Evolutionary conservation across 2,329 filamentous ascomycete species (phyloP).

Genomic region (Xylariomycetidae sp.): DNA sequence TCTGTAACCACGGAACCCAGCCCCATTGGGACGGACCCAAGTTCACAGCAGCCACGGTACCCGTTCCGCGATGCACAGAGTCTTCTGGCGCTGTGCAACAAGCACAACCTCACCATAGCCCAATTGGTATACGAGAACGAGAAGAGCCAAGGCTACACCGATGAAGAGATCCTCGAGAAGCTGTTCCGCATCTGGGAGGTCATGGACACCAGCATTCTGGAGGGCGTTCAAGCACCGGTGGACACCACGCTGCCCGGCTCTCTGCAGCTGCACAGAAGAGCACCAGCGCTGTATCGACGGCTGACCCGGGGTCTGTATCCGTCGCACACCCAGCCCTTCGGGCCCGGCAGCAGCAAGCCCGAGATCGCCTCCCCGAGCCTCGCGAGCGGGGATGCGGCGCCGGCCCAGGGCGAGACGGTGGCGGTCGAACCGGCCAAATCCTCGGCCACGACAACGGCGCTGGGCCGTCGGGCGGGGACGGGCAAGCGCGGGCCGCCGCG

Average conservation of each 20-base stretch:
- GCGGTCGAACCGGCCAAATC: constrained; percentile 3
- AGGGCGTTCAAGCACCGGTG: constrained; percentile 39
- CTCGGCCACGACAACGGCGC: constrained; percentile 5
- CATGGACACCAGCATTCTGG: constrained; percentile 45
- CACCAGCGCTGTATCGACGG: constrained; percentile 38
- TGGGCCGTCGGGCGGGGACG: constrained; percentile 25
- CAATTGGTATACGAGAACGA: constrained; percentile 48
- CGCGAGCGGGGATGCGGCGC: not conserved
- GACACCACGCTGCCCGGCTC: constrained; percentile 39
- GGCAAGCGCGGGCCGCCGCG: no score
- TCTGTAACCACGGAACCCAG: constrained; percentile 10
- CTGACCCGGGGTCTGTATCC: constrained; percentile 41
- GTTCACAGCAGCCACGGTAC: constrained; percentile 34
- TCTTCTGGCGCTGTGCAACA: constrained; percentile 39
- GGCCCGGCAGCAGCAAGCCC: constrained; percentile 6
- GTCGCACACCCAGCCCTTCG: constrained; percentile 20
- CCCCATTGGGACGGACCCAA: constrained; percentile 4
- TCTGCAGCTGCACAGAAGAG: constrained; percentile 40
- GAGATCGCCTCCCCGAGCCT: constrained; percentile 12
- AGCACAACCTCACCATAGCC: constrained; percentile 45
- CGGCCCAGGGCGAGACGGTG: constrained; percentile 2
- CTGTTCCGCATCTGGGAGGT: constrained; percentile 44
- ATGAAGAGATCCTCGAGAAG: constrained; percentile 42
- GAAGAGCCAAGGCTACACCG: constrained; percentile 43
- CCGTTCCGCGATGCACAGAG: constrained; percentile 42